These are phyloP conservation scores for Dioszegia aurantiaca DNA, from an alignment of 768 basidiomycete species.

Conservation along the genomic window DNA sequence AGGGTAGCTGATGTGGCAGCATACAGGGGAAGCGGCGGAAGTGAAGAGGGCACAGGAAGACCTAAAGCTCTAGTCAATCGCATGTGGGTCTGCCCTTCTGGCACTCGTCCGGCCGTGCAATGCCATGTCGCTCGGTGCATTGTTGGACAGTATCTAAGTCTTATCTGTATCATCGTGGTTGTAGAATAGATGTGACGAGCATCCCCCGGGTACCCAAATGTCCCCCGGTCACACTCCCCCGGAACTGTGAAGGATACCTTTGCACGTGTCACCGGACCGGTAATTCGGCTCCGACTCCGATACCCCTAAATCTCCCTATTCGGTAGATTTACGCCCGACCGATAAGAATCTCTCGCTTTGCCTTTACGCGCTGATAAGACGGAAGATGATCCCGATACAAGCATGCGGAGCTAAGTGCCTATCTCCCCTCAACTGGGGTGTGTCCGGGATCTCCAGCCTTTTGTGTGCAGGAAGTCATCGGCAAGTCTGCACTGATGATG, in stretches of 20 bases:
- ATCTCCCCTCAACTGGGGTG: neutral
- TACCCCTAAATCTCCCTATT: no score
- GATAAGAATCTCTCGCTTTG: neutral
- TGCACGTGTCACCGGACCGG: no score
- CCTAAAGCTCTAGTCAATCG: slow-evolving; percentile 38
- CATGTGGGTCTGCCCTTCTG: slow-evolving; percentile 2
- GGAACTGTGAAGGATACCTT: no score
- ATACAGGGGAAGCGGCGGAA: slow-evolving; percentile 65
- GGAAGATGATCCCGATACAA: slow-evolving; percentile 7
- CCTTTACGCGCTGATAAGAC: slow-evolving; percentile 1
- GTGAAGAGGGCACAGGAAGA: slow-evolving; percentile 62
- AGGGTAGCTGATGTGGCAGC: slow-evolving; percentile 54
- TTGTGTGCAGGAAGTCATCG: neutral
- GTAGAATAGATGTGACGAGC: no score
- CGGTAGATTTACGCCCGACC: neutral
- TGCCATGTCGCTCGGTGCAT: no score
- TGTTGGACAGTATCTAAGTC: no score
- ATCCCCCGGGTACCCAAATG: no score
- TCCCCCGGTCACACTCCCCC: no score
- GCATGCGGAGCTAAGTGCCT: neutral
- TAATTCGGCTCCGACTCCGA: no score
- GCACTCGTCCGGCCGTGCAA: no score
- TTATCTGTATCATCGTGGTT: no score
- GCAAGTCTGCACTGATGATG: neutral
- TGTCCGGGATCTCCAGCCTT: neutral